phyloP scores from a whole-genome alignment of 768 basidiomycete genomes.

The Exidia glandulosa region DNA sequence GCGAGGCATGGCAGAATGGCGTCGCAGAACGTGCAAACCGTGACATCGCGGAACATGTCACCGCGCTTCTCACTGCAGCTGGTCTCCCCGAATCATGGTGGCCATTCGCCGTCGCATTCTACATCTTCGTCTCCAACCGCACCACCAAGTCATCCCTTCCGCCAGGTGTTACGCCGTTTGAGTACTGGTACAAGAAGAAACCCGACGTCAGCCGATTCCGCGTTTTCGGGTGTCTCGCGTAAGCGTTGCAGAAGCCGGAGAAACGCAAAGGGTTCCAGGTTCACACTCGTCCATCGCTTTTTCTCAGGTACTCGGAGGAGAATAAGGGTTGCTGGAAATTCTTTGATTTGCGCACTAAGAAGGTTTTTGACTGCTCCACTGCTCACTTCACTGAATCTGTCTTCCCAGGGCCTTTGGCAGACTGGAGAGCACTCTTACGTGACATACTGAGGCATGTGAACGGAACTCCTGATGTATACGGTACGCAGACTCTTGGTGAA shows the following conservation, averaged over 20 bases:
- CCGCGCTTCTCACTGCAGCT: not conserved
- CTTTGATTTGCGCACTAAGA: conserved; percentile 20
- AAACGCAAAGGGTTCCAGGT: conserved; percentile 10
- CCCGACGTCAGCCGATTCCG: conserved; percentile 10
- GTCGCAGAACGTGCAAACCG: not conserved
- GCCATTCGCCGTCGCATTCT: not conserved
- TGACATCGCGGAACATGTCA: not conserved
- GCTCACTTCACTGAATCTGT: conserved; percentile 24
- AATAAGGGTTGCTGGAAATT: conserved; percentile 24
- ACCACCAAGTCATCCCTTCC: conserved; percentile 1
- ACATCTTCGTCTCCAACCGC: conserved; percentile 9
- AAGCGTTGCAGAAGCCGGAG: conserved; percentile 6
- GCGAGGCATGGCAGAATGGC: not conserved
- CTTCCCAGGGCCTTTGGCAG: conserved; percentile 10
- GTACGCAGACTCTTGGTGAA: not conserved
- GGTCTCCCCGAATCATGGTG: not conserved
- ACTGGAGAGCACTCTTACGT: not conserved
- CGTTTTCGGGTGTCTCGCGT: conserved; percentile 13
- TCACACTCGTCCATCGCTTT: conserved; percentile 24
- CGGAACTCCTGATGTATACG: not conserved
- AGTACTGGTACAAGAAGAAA: conserved; percentile 5
- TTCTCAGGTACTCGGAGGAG: conserved; percentile 25
- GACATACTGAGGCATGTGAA: not conserved
- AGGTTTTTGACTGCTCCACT: conserved; percentile 17
- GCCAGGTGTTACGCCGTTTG: conserved; percentile 8